Base-by-base conservation (phyloP, 2,329 filamentous ascomycete species). In the Microdochium nivale region DNA sequence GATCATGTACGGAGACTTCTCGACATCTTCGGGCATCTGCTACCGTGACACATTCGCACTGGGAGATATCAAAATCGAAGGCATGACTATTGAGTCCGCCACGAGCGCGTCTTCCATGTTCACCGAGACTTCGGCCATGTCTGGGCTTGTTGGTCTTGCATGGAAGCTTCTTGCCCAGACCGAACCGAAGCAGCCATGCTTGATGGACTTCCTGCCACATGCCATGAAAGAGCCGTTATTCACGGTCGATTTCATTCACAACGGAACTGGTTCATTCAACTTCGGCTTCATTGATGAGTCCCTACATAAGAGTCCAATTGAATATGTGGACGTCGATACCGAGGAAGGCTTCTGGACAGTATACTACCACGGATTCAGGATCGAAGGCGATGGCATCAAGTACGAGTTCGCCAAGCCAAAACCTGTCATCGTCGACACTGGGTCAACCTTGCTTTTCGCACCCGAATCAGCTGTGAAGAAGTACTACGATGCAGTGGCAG, bases 381-480 rank as follows among this genome's bases (percentile, higher is more conserved):
- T 70, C 27, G 65, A 59, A 23, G 58, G 60, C 51, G 61, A 62
- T 33, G 54, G 58, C 25, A 52, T 63, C 40, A 69, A 67, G 59
- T 65, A 70, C 65, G 55, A 60, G 46, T 68, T 70, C 52, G 60
- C 70, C 46, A 58, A 60, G 19, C 74, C 76, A 58, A 58, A 58
- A 43, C 67, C 69, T 25, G 78, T 82, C 47, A 84, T 86, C 51
- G 74, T 80, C 25, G 86, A 89, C 66, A 88, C 86, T 2, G 85
- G 84, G 24, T 86, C 83, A 3, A 83, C 84, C 1, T 71, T 88
- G 50, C 71, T 88, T 62, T 77, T 87, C 49, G 68, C 85, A 25
- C 77, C 79, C 27, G 68, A 75, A 16, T 67, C 72, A 9, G 69
- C 86, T n/a, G 79, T 78, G 2, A 62, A 72, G 25, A 71, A 72